Conservation (phyloP, 192 early-diverging fungal genomes). For the Backusella westeae region DNA sequence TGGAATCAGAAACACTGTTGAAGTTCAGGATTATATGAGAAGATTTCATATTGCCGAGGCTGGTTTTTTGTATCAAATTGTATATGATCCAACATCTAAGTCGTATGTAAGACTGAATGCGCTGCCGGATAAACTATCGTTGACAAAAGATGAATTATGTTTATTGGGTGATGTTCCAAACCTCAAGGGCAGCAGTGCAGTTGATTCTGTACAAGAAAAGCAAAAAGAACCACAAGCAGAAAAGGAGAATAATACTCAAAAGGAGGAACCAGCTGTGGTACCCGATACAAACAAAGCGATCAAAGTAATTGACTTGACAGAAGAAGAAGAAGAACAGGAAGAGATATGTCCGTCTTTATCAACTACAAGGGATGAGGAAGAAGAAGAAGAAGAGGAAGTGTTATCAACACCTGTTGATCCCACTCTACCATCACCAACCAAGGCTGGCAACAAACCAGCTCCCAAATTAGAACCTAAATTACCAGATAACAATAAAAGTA, state of each 20-base stretch:
- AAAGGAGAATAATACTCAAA: neutral
- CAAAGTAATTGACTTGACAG: neutral
- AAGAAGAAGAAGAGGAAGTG: neutral
- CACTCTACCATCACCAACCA: neutral
- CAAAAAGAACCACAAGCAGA: neutral
- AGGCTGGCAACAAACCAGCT: neutral
- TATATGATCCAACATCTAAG: conserved; percentile 68
- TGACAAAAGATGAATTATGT: neutral
- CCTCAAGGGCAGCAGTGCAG: neutral
- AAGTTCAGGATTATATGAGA: conserved; percentile 66
- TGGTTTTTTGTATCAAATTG: conserved; percentile 88
- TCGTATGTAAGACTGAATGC: conserved; percentile 58
- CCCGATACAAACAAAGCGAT: neutral
- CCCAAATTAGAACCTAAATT: neutral
- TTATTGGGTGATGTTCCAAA: neutral
- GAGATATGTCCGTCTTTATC: conserved; percentile 1
- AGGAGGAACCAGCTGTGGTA: neutral
- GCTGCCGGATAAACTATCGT: conserved; percentile 16
- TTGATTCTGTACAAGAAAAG: neutral
- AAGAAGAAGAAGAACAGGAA: neutral
- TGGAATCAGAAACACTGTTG: conserved; percentile 36
- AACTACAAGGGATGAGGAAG: neutral
- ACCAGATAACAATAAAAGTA: neutral
- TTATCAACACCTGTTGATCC: neutral
- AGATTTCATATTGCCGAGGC: conserved; percentile 74